Evolutionary conservation across 768 basidiomycete genomes (phyloP).

Genomic region (Sarcomyxa edulis): DNA sequence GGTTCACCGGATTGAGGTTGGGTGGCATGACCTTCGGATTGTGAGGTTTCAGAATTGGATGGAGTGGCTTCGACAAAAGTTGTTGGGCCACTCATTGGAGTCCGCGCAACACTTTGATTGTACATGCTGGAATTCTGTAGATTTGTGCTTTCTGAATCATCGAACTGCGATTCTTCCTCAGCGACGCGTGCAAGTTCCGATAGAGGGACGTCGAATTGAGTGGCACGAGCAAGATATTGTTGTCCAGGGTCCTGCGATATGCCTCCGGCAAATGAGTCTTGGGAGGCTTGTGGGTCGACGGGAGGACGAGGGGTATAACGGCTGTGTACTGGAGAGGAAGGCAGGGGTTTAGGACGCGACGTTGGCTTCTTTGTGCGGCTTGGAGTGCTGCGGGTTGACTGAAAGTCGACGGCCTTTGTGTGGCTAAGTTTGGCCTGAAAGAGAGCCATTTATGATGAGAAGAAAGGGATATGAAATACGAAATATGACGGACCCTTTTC

Average conservation of each 20-base stretch:
- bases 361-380: conserved; percentile 10
- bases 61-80: conserved; percentile 55
- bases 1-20: background rate
- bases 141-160: conserved; percentile 2
- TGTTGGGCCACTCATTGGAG: conserved; percentile 5
- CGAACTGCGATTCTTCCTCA: conserved; percentile 9
- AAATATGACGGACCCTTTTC: conserved; percentile 10
- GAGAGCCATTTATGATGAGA: conserved; percentile 9
- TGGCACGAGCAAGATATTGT: conserved; percentile 37
- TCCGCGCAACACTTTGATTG: conserved; percentile 6
- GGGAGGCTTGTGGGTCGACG: conserved; percentile 27
- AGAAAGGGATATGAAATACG: conserved; percentile 1
- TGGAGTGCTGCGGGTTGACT: conserved; percentile 19
- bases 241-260: conserved; percentile 43
- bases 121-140: background rate
- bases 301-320: conserved; percentile 11
- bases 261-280: conserved; percentile 60
- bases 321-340: too few relatives aligned
- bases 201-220: conserved; percentile 53
- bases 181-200: conserved; percentile 42
- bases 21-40: conserved; percentile 19
- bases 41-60: conserved; percentile 36
- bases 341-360: conserved; percentile 8
- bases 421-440: conserved; percentile 18
- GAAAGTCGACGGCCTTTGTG: conserved; percentile 28